Base-by-base conservation (phyloP, 805 yeast species). In the Kodamaea jinghongensis region DNA sequence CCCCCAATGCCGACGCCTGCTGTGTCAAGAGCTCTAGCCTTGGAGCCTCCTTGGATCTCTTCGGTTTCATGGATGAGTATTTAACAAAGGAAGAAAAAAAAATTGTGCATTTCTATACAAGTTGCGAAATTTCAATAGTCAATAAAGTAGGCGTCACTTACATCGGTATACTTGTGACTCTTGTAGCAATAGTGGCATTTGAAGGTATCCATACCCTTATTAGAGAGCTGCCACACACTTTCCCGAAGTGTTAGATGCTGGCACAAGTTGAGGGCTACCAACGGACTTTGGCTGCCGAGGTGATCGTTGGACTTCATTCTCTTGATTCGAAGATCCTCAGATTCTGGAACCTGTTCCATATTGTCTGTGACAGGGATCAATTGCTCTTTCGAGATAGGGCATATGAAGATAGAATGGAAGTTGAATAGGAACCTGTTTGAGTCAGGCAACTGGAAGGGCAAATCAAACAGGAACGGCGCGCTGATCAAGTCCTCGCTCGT, bases 1-100 rank as follows among this genome's bases (percentile, higher is more conserved):
- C 57, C 0, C 90, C 90, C 26, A 84, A 55, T 1, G 58, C 55
- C 0, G 86, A 78, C 10, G 50, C 48, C 9, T 50, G 43, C 10
- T 23, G 6, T 11, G 25, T 29, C 20, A 15, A 13, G 13, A 41
- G 27, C 26, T 32, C 31, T 28, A 38, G 28, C 26, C 28, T 20
- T 6, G 26, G 33, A 13, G 20, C 30, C 28, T 35, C 38, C 34
- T 41, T 41, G 29, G 26, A 20, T 17, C 38, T 34, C 17, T 34
- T 34, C 7, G 36, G 27, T 25, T 28, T 34, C 36, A 34, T 27
- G 28, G 17, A 12, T 16, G 5, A 8, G n/a, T 17, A 11, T 31
- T 7, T 16, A 9, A 4, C 4, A 7, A 17, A 6, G 4, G 11
- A 31, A 17, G 22, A 25, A 25, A 23, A 32, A 33, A 15, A 29